Base-by-base conservation (phyloP, 1,139 yeast species). In the Suhomyces yuchorum region DNA sequence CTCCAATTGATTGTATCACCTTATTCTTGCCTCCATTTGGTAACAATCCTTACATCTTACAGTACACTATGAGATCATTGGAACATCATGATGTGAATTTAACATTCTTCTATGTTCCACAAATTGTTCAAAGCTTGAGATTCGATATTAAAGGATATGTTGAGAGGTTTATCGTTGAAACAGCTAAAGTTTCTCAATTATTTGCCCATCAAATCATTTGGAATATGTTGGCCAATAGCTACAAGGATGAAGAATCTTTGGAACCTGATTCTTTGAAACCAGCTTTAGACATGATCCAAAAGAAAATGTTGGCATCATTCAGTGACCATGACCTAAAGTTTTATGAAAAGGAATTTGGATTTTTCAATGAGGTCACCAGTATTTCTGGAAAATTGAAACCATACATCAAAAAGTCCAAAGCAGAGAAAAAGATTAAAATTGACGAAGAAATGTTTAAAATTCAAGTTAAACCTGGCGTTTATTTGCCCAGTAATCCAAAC, bases 131-230 rank as follows among this genome's bases (percentile, higher is more conserved):
- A 67, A 80, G 89, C 51, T 76, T 95, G 55, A 80, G 98, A 56
- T 85, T 85, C 64, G 99, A 93, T 65, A 71, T 69, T 6, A 74
- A 81, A 48, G 98, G 97, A 1, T 92, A 91, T 58, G 96, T 92
- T 44, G 92, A 88, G 58, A 80, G 91, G 55, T 89, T 88, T 63
- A 92, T 95, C 56, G 70, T 93, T 50, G 98, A 93, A 63, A 90
- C 98, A 0, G 98, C 96, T 3, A 85, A 87, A 61, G 88, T 91
- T 19, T 86, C 96, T 33, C 96, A 88, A 59, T 74, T 92, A 53
- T 95, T 95, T 74, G 92, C 98, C 0, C 99, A 95, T 67, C 99
- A 95, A 68, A 92, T 95, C 55, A 90, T 95, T 52, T 95, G 99
- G 99, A 95, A 95, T 61, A 90, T 95, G 87, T 71, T 87, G 59